phyloP scores from a whole-genome alignment of 371 early-diverging fungal genomes.

The Rhizomucor pusillus region DNA sequence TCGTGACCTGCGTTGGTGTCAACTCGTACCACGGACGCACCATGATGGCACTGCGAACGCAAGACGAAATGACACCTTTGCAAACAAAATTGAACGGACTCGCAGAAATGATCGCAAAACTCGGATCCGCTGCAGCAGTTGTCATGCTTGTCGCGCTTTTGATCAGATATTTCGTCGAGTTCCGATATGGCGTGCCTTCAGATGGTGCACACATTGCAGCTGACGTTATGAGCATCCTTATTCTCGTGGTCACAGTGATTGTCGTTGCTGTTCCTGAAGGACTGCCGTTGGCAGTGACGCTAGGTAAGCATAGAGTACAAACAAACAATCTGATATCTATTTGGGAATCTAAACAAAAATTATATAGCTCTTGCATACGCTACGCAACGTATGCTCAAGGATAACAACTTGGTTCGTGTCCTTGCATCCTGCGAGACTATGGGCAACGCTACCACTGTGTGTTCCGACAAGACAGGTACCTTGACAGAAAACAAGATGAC shows the following conservation, averaged over 20 bases:
- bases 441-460: slow-evolving; percentile 91
- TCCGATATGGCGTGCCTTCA: slow-evolving; percentile 8
- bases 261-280: slow-evolving; percentile 87
- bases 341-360: too few species aligned
- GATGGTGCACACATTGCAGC: slow-evolving; percentile 35
- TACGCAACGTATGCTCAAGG: slow-evolving; percentile 80
- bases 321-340: background rate
- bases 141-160: slow-evolving; percentile 65
- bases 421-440: slow-evolving; percentile 94
- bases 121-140: slow-evolving; percentile 65
- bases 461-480: slow-evolving; percentile 92
- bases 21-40: slow-evolving; percentile 76
- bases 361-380: slow-evolving; percentile 75
- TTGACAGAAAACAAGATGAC: slow-evolving; percentile 90
- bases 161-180: slow-evolving; percentile 59
- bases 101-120: slow-evolving; percentile 71
- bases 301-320: slow-evolving; percentile 29
- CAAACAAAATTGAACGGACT: slow-evolving; percentile 66
- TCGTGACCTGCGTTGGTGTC: slow-evolving; percentile 69
- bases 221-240: slow-evolving; percentile 58
- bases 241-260: slow-evolving; percentile 66
- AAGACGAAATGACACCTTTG: slow-evolving; percentile 65
- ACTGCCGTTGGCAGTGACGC: slow-evolving; percentile 75
- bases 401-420: slow-evolving; percentile 88
- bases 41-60: slow-evolving; percentile 68